phyloP scores from a whole-genome alignment of 495 filamentous ascomycete genomes.

The Tuber indicum region DNA sequence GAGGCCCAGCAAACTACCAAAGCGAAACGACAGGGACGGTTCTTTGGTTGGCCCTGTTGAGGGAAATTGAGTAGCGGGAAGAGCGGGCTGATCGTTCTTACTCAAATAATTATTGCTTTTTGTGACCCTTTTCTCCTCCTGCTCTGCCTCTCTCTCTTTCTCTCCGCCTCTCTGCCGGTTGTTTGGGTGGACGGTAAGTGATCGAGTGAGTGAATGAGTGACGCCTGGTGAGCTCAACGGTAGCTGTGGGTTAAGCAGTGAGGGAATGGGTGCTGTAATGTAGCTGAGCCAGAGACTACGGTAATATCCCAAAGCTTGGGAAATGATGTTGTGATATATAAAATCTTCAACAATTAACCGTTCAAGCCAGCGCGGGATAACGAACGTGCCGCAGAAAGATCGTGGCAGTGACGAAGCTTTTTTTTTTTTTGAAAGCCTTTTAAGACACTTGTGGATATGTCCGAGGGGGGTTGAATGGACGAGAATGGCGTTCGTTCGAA shows the following conservation, averaged over 20 bases:
- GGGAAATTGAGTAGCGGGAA: constrained; percentile 41
- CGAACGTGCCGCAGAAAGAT: constrained; percentile 37
- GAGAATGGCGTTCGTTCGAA: constrained; percentile 2
- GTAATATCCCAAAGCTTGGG: background rate
- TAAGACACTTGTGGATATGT: constrained; percentile 32
- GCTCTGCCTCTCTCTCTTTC: background rate
- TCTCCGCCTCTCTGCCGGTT: constrained; percentile 9
- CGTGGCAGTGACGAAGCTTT: constrained; percentile 30
- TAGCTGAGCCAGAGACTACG: background rate
- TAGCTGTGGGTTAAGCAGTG: background rate
- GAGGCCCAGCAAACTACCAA: constrained; percentile 37
- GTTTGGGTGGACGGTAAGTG: background rate
- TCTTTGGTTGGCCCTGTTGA: constrained; percentile 38
- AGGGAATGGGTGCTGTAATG: background rate
- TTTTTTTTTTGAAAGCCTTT: constrained; percentile 16
- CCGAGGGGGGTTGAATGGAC: constrained; percentile 2
- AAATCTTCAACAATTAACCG: constrained; percentile 26
- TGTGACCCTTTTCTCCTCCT: background rate
- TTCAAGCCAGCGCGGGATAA: constrained; percentile 37
- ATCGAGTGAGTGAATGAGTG: constrained; percentile 2
- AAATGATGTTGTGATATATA: constrained; percentile 28
- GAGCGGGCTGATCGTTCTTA: constrained; percentile 35
- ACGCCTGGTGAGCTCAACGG: background rate
- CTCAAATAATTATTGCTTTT: constrained; percentile 35
- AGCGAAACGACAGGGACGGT: constrained; percentile 42